phyloP scores from a whole-genome alignment of 257 asterid genomes.

The Jaltomata sinuosa region DNA sequence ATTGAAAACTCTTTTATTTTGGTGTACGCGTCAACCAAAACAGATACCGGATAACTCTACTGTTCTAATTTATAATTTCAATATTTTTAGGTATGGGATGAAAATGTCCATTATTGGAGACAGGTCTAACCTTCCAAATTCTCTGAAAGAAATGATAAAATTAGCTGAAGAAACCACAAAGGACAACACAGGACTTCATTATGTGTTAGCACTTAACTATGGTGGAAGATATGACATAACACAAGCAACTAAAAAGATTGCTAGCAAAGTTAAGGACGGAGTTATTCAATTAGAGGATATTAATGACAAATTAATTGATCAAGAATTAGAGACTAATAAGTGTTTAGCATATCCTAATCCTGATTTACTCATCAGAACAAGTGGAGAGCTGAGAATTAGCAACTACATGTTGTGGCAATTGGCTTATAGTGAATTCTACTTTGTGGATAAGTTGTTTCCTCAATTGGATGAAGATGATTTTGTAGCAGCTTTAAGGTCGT shows the following conservation, averaged over 20 bases:
- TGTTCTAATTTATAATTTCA: too few relatives aligned
- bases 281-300: not conserved
- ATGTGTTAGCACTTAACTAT: conserved; percentile 10
- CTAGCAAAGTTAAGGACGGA: conserved; percentile 13
- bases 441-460: conserved; percentile 7
- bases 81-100: not conserved
- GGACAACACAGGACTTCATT: conserved; percentile 7
- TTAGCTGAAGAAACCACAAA: not conserved
- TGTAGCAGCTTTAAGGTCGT: not conserved
- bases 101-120: conserved; percentile 10
- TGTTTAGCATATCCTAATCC: conserved; percentile 10
- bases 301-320: not conserved
- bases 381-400: conserved; percentile 27
- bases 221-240: conserved; percentile 21
- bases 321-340: conserved; percentile 1
- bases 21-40: not conserved
- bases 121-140: conserved; percentile 3
- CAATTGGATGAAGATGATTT: conserved; percentile 16
- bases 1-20: not conserved
- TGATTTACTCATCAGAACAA: conserved; percentile 21
- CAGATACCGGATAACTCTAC: too few relatives aligned
- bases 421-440: conserved; percentile 18
- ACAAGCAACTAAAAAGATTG: conserved; percentile 14
- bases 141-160: not conserved
- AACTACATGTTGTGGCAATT: conserved; percentile 34